These are phyloP conservation scores for Aspergillus latus DNA, from an alignment of 2,329 filamentous ascomycete species.

Conservation along the genomic window DNA sequence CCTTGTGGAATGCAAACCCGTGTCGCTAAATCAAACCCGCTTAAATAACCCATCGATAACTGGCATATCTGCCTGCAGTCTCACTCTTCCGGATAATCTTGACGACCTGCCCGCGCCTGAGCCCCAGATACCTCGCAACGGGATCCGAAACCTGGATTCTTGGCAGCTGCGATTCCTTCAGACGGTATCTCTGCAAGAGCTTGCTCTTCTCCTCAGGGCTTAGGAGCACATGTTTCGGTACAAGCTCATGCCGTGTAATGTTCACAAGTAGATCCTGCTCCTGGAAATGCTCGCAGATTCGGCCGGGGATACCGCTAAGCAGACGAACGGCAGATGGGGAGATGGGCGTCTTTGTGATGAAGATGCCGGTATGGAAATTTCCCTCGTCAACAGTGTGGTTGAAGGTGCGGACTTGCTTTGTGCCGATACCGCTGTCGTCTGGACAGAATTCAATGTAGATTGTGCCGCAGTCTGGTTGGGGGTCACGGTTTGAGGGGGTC, in stretches of 20 bases:
- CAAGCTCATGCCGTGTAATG: slow-evolving; percentile 95
- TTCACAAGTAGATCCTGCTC: slow-evolving; percentile 96
- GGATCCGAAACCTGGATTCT: slow-evolving; percentile 89
- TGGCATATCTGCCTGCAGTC: slow-evolving; percentile 93
- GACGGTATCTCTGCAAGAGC: slow-evolving; percentile 80
- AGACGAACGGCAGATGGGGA: slow-evolving; percentile 86
- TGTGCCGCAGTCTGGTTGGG: slow-evolving; percentile 72
- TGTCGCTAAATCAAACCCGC: not conserved
- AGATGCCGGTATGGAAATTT: slow-evolving; percentile 85
- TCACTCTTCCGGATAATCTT: slow-evolving; percentile 97
- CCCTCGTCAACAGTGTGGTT: slow-evolving; percentile 76
- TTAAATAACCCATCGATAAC: slow-evolving; percentile 72
- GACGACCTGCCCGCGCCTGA: slow-evolving; percentile 90
- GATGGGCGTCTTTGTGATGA: slow-evolving; percentile 79
- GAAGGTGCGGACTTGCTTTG: slow-evolving; percentile 89
- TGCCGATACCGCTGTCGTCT: slow-evolving; percentile 72
- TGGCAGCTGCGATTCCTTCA: slow-evolving; percentile 97
- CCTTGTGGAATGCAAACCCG: not conserved
- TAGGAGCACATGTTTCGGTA: slow-evolving; percentile 88
- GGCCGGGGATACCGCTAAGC: slow-evolving; percentile 72
- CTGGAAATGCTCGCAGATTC: slow-evolving; percentile 89
- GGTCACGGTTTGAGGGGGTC: slow-evolving; percentile 68
- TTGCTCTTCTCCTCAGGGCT: slow-evolving; percentile 86
- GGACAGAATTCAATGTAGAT: slow-evolving; percentile 92
- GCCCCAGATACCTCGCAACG: slow-evolving; percentile 84